Base-by-base conservation (phyloP, 1,139 yeast genomes). In the Arxiozyma bovina region DNA sequence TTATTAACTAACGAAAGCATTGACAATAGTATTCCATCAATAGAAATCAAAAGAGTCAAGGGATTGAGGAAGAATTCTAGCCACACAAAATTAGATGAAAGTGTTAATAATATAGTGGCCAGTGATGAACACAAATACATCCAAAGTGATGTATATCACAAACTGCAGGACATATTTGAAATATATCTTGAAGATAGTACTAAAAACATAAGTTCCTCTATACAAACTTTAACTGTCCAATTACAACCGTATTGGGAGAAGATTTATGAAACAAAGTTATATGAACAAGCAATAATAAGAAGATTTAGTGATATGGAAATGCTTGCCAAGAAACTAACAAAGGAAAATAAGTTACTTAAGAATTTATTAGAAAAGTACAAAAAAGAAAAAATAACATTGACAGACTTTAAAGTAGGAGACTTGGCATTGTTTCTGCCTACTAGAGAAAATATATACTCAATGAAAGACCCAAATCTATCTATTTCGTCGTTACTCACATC, bases 291-390 rank as follows among this genome's bases (percentile, higher is more conserved):
- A 1, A 83, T 90, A 2, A 76, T 84, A 41, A 83, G 85, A 64
- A 76, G 99, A 57, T 90, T 93, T 65, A 81, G 80, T 57, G 98
- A 91, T 66, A 95, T 91, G 51, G 98, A 93, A 68, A 83, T 85
- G n/a, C 77, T 90, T 61, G 98, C 98, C 0, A 83, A 94, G 64
- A 86, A 83, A 64, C 77, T 88, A 57, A 87, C 91, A 55, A 85
- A 85, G 64, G 96, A 90, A 61, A 84, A 81, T 59, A 81, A 80
- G 61, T 66, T 72, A 74, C 79, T 54, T 79, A 78, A 58, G 79
- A 78, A 60, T 53, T 75, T 27, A 63, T 66, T 56, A 65, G 71
- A 57, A 60, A 77, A 44, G 66, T 70, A 46, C 66, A 71, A 50
- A 77, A 74, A 54, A 15, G 74, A 77, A 53, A 84, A 85, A 64